phyloP scores from a whole-genome alignment of 2,329 filamentous ascomycete genomes.

The Neofusicoccum laricinum region DNA sequence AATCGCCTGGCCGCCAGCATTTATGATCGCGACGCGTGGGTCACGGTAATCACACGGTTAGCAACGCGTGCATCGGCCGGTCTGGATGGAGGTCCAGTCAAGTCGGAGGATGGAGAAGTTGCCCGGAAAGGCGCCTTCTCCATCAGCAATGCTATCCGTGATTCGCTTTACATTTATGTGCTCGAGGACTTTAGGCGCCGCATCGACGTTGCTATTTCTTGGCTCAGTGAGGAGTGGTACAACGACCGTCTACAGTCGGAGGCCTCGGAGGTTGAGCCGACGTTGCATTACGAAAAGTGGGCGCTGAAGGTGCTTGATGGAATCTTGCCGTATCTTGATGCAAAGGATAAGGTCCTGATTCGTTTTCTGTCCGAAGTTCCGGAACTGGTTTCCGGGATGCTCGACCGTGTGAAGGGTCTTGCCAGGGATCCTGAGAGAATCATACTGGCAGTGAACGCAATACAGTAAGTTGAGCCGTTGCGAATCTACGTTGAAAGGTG shows the following conservation, averaged over 20 bases:
- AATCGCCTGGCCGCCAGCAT: constrained; percentile 79
- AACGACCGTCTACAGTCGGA: constrained; percentile 66
- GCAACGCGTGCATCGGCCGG: constrained; percentile 75
- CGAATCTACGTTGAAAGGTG: too few relatives aligned
- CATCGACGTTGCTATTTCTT: constrained; percentile 86
- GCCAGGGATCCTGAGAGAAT: constrained; percentile 64
- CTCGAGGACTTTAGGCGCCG: constrained; percentile 88
- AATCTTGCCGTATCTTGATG: constrained; percentile 86
- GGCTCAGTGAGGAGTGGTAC: constrained; percentile 98
- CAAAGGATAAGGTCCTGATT: constrained; percentile 84
- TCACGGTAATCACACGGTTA: constrained; percentile 79
- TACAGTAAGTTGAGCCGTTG: constrained; percentile 47
- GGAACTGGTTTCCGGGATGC: constrained; percentile 67
- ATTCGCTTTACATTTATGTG: constrained; percentile 78
- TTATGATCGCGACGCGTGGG: constrained; percentile 85
- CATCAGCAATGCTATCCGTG: constrained; percentile 70
- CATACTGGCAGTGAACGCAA: constrained; percentile 54
- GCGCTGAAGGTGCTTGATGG: constrained; percentile 79
- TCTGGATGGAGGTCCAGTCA: constrained; percentile 59
- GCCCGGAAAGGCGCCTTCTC: constrained; percentile 36
- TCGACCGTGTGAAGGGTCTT: constrained; percentile 66
- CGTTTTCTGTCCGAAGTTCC: constrained; percentile 91
- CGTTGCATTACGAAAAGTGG: constrained; percentile 72
- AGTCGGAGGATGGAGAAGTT: constrained; percentile 47
- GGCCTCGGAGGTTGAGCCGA: constrained; percentile 42